Conservation (phyloP, 177 flowering plant species). For the Vitis hybrid region DNA sequence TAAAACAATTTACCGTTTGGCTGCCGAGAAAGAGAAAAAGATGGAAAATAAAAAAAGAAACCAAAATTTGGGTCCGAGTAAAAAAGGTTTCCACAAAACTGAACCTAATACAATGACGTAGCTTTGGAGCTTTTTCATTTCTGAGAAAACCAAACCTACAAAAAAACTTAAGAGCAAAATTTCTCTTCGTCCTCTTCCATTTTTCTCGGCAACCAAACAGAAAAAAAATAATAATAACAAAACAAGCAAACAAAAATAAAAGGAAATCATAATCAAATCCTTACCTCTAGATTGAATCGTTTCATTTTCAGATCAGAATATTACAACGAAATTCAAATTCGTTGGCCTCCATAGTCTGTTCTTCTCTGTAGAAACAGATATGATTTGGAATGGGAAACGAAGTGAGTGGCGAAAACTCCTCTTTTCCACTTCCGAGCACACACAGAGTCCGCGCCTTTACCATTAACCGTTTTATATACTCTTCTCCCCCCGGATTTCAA, state of each 20-base stretch:
- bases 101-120: background rate
- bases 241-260: constrained; percentile 5
- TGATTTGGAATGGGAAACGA: background rate
- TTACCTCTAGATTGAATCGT: too few species aligned
- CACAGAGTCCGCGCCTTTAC: background rate
- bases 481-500: constrained; percentile 27
- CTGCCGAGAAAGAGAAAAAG: background rate
- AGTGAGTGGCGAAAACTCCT: constrained; percentile 2
- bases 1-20: background rate
- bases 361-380: background rate
- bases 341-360: constrained; percentile 22
- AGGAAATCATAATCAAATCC: background rate
- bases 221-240: background rate
- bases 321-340: constrained; percentile 15
- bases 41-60: background rate
- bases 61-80: background rate
- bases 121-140: background rate
- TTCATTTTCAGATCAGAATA: background rate
- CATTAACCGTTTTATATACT: background rate
- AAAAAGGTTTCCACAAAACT: background rate
- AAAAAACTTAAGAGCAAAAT: background rate
- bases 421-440: too few species aligned
- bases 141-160: background rate
- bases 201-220: constrained; percentile 14
- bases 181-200: background rate